Evolutionary conservation across 176 grass and related monocot species (phyloP).

Genomic region (Bromus sterilis): DNA sequence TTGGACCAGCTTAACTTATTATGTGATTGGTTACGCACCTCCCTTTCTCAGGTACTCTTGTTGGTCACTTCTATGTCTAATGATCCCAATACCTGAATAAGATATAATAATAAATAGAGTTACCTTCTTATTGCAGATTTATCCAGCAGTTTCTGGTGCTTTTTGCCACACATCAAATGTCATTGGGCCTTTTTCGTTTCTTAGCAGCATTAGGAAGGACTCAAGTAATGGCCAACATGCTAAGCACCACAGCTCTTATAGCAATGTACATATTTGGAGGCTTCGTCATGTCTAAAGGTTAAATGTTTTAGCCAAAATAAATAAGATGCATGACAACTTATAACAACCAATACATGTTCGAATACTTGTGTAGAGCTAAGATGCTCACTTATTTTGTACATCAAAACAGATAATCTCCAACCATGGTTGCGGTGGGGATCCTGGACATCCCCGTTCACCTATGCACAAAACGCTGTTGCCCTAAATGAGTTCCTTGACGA

Average conservation of each 20-base stretch:
- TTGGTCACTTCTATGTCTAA: not conserved
- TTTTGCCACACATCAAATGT: conserved; percentile 79
- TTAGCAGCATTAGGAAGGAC: conserved; percentile 64
- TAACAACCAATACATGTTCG: not conserved
- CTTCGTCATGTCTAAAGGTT: conserved; percentile 73
- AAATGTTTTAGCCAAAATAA: not conserved
- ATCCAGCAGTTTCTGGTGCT: conserved; percentile 59
- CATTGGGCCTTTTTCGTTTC: conserved; percentile 62
- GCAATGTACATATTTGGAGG: conserved; percentile 57
- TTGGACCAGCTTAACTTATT: conserved; percentile 72
- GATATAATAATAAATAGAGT: not conserved
- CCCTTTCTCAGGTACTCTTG: conserved; percentile 45
- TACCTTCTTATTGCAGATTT: conserved; percentile 37
- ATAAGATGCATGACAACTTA: not conserved
- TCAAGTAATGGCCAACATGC: conserved; percentile 52
- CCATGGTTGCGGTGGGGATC: conserved; percentile 50
- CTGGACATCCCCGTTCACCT: conserved; percentile 47
- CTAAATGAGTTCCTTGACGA: conserved; percentile 55
- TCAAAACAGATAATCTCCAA: conserved; percentile 38
- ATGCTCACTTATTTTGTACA: not conserved
- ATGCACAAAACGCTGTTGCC: conserved; percentile 36
- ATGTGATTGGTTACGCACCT: conserved; percentile 69
- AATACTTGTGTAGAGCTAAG: not conserved
- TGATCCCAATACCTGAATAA: not conserved
- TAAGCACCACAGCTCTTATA: conserved; percentile 42